phyloP scores from a whole-genome alignment of 805 yeast genomes.

The Blastobotrys americana region DNA sequence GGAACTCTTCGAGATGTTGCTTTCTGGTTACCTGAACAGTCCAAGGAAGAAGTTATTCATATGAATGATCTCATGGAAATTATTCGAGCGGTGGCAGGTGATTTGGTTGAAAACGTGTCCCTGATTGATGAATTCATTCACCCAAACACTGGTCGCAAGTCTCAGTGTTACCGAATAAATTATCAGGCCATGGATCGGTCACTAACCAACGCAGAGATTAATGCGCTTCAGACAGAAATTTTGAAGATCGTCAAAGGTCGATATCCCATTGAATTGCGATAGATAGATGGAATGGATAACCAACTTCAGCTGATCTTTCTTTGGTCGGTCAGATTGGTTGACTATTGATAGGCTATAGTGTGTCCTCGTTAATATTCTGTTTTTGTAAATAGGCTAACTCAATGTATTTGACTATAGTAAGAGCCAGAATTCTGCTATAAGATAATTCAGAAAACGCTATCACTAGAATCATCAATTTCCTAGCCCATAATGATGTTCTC shows the following conservation, averaged over 20 bases:
- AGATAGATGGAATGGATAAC: no score
- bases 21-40: conserved; percentile 59
- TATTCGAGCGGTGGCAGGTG: conserved; percentile 75
- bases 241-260: conserved; percentile 46
- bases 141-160: conserved; percentile 68
- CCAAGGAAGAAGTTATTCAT: conserved; percentile 45
- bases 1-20: conserved; percentile 81
- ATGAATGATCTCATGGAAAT: conserved; percentile 92
- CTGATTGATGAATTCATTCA: conserved; percentile 76
- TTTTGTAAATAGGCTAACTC: no score
- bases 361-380: no score
- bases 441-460: no score
- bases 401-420: no score
- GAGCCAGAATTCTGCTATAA: no score
- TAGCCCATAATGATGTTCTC: no score
- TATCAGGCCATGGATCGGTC: conserved; percentile 96
- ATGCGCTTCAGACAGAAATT: conserved; percentile 60
- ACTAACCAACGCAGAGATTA: conserved; percentile 78
- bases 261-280: conserved; percentile 54
- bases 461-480: no score
- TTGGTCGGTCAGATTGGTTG: no score
- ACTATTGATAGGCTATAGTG: no score
- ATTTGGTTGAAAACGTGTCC: conserved; percentile 78
- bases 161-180: conserved; percentile 83
- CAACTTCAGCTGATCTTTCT: no score